Percentiles rank a stretch among this genome's conserved stretches.
These are phyloP conservation scores for Parachlorella kessleri DNA, from an alignment of 139 green algal genomes.

Conservation along the genomic window DNA sequence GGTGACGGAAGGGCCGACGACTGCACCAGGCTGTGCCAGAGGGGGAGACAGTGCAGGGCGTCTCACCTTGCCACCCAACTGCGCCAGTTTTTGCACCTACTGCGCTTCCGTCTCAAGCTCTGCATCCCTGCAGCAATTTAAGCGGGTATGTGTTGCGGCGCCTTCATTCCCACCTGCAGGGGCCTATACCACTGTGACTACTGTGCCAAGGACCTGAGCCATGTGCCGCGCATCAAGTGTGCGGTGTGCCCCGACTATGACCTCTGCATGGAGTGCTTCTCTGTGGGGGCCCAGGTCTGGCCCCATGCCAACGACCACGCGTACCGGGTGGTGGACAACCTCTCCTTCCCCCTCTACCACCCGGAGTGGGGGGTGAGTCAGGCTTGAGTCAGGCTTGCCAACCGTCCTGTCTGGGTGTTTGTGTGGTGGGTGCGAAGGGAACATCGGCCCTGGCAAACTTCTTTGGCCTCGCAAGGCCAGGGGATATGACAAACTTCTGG, in stretches of 20 bases:
- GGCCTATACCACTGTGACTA: constrained; percentile 96
- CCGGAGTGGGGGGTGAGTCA: constrained; percentile 84
- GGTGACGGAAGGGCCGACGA: too few species aligned
- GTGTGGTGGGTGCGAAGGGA: too few species aligned
- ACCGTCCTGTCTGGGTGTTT: too few species aligned
- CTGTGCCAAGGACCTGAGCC: constrained; percentile 90
- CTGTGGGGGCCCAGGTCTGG: constrained; percentile 57
- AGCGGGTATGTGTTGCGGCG: neutral
- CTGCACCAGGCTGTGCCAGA: too few species aligned
- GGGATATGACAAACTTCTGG: too few species aligned
- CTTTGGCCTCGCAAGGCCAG: too few species aligned
- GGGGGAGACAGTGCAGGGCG: too few species aligned
- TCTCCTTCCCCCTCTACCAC: constrained; percentile 93
- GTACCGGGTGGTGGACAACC: constrained; percentile 90
- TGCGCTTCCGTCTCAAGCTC: neutral
- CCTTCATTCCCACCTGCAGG: constrained; percentile 13
- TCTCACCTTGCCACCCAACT: too few species aligned
- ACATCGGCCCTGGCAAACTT: too few species aligned
- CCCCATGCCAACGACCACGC: constrained; percentile 81
- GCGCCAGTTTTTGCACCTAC: neutral
- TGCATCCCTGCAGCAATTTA: neutral
- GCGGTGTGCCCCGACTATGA: constrained; percentile 91
- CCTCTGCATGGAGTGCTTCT: constrained; percentile 98
- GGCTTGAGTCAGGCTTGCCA: too few species aligned
- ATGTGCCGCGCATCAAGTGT: constrained; percentile 91